Evolutionary conservation across 2,329 filamentous ascomycete species (phyloP).

Genomic region (Tolypocladium guangdongense): DNA sequence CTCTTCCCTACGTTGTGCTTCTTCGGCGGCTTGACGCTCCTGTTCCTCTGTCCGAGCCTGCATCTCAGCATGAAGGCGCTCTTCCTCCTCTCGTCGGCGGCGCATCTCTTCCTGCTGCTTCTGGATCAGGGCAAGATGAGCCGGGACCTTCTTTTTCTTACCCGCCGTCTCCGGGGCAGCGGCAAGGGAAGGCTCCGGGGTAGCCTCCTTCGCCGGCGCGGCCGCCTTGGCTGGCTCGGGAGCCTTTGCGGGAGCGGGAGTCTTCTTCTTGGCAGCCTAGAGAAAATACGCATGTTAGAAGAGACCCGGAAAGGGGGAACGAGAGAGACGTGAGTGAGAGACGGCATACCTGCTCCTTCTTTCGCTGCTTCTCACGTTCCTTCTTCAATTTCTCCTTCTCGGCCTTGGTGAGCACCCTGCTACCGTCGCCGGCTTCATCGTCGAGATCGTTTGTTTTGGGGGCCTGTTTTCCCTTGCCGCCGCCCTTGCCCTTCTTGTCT

Average conservation of each 20-base stretch:
- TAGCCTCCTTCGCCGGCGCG: constrained; percentile 30
- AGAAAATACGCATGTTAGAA: constrained; percentile 5
- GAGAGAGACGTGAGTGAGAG: background rate
- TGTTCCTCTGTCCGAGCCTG: constrained; percentile 54
- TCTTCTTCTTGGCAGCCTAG: constrained; percentile 75
- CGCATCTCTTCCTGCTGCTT: constrained; percentile 75
- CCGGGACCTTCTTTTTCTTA: constrained; percentile 83
- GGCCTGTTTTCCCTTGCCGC: constrained; percentile 34
- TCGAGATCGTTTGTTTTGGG: constrained; percentile 36
- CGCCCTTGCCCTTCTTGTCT: constrained; percentile 61
- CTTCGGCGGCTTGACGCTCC: constrained; percentile 54
- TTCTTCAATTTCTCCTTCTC: constrained; percentile 98
- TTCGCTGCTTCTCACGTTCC: constrained; percentile 94
- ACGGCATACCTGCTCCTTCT: constrained; percentile 77
- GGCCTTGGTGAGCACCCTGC: constrained; percentile 83
- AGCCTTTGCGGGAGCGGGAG: constrained; percentile 24
- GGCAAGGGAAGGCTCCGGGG: constrained; percentile 30
- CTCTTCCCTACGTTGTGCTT: constrained; percentile 59
- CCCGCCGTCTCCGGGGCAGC: constrained; percentile 38
- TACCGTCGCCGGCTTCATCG: constrained; percentile 42
- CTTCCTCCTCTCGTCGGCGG: constrained; percentile 54
- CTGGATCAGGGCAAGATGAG: constrained; percentile 62
- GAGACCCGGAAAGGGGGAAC: background rate
- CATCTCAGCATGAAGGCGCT: constrained; percentile 49
- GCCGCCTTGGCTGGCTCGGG: constrained; percentile 21